These are phyloP conservation scores for Myrica gale DNA, from an alignment of 306 rosid species.

Conservation along the genomic window DNA sequence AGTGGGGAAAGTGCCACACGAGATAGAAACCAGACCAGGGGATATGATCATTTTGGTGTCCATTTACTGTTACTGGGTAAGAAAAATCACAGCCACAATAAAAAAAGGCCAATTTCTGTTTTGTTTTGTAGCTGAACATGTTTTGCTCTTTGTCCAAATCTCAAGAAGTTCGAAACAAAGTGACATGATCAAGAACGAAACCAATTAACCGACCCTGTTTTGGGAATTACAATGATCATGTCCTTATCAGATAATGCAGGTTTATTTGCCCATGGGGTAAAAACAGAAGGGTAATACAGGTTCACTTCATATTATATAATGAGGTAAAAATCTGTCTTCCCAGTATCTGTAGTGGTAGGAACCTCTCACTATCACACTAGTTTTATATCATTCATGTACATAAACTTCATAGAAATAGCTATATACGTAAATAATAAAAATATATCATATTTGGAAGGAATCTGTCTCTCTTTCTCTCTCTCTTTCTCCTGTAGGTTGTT, in stretches of 20 bases:
- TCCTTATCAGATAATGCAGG: no score
- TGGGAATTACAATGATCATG: no score
- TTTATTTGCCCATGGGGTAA: no score
- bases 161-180: neutral
- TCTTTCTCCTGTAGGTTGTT: neutral
- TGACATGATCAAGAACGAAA: no score
- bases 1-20: neutral
- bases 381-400: no score
- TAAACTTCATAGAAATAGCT: no score
- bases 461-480: neutral
- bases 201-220: no score
- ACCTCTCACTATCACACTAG: neutral
- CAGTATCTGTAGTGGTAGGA: neutral
- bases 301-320: no score
- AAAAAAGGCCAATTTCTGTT: neutral
- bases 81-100: neutral
- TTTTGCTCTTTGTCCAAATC: neutral
- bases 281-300: no score
- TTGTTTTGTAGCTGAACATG: neutral
- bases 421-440: no score
- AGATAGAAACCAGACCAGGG: conserved; percentile 5
- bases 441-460: neutral
- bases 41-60: neutral
- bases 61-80: neutral
- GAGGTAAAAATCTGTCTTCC: no score